Percentiles rank a stretch among this genome's conserved stretches.
Conservation (phyloP, 176 grass and related monocot species). For the Bonia amplexicaulis region DNA sequence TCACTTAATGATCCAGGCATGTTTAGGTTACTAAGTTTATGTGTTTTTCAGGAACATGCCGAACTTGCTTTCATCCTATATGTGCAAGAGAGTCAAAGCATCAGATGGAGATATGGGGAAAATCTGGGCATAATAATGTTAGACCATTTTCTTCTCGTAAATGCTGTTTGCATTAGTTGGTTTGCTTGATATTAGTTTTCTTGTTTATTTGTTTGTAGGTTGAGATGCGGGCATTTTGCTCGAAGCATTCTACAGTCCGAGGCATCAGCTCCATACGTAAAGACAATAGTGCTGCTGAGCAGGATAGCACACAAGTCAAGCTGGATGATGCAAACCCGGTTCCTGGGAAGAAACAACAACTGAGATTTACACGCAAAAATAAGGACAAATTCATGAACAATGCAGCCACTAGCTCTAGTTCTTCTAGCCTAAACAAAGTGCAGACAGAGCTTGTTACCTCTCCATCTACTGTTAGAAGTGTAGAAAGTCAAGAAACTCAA, state of each 20-base stretch:
- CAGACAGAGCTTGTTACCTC: conserved; percentile 30
- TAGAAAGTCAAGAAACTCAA: conserved; percentile 34
- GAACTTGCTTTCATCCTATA: conserved; percentile 88
- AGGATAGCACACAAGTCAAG: conserved; percentile 24
- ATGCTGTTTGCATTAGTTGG: conserved; percentile 18
- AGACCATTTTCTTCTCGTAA: conserved; percentile 34
- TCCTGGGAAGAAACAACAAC: conserved; percentile 51
- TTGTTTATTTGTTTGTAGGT: conserved; percentile 53
- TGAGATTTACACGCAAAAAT: conserved; percentile 71
- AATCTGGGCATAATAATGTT: conserved; percentile 78
- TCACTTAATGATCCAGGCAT: background rate
- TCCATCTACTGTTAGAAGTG: conserved; percentile 25
- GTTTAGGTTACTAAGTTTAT: conserved; percentile 10
- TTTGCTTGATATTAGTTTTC: conserved; percentile 5
- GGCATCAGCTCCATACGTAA: conserved; percentile 24
- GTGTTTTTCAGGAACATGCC: conserved; percentile 73
- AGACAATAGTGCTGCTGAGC: conserved; percentile 20
- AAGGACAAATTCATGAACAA: conserved; percentile 48
- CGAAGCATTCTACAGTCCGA: conserved; percentile 64
- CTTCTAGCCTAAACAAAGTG: conserved; percentile 39
- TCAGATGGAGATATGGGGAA: conserved; percentile 99
- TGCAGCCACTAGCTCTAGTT: conserved; percentile 25
- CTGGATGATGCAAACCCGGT: conserved; percentile 29
- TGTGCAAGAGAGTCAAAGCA: conserved; percentile 85
- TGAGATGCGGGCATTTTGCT: conserved; percentile 89